phyloP scores from a whole-genome alignment of 768 basidiomycete genomes.

The Trametes sanguinea region DNA sequence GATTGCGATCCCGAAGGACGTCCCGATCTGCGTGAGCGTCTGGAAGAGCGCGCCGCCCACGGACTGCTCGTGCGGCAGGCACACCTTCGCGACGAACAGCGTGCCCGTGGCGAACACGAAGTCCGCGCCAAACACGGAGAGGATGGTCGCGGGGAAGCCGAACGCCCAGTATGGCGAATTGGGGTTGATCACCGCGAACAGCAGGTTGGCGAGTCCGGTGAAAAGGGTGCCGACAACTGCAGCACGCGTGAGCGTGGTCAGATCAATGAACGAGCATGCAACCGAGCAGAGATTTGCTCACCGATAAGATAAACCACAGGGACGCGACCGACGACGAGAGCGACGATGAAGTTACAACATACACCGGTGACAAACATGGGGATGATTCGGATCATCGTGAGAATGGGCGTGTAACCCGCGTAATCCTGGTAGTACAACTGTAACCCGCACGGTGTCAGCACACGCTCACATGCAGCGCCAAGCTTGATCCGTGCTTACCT shows the following conservation, averaged over 20 bases:
- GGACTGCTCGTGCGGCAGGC: too few relatives aligned
- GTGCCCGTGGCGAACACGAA: conserved; percentile 76
- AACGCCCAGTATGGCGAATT: conserved; percentile 68
- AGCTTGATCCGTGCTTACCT: conserved; percentile 26
- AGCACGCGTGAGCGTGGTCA: conserved; percentile 3
- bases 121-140: conserved; percentile 75
- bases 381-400: conserved; percentile 63
- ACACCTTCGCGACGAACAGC: conserved; percentile 58
- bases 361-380: conserved; percentile 75
- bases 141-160: conserved; percentile 66
- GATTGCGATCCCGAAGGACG: conserved; percentile 68
- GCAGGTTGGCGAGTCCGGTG: conserved; percentile 57
- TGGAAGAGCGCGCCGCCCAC: too few relatives aligned
- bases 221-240: conserved; percentile 55
- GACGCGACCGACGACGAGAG: conserved; percentile 55
- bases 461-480: too few relatives aligned
- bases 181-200: conserved; percentile 70
- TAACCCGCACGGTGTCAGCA: conserved; percentile 40
- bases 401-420: conserved; percentile 50
- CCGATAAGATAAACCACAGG: conserved; percentile 60
- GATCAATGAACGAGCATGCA: background rate
- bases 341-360: conserved; percentile 65
- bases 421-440: conserved; percentile 78
- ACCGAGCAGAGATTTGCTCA: conserved; percentile 25
- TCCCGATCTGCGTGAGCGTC: conserved; percentile 75